Percentiles rank a stretch among this genome's conserved stretches.
phyloP scores from a whole-genome alignment of 2,329 filamentous ascomycete genomes.

The Pestalotiopsis sp. region DNA sequence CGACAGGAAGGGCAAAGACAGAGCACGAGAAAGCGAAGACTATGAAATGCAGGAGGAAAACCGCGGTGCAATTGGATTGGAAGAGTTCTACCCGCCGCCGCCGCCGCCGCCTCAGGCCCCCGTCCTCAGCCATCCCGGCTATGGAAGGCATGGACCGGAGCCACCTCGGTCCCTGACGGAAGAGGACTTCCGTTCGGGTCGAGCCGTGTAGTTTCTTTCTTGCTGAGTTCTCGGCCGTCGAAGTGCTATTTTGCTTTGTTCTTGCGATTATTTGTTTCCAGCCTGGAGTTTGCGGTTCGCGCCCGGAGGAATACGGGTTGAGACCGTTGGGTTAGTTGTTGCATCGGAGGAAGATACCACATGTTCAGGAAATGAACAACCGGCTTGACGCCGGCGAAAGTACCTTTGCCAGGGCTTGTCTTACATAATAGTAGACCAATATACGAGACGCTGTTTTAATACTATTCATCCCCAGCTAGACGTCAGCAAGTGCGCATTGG shows the following conservation, averaged over 20 bases:
- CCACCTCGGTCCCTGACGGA: constrained; percentile 7
- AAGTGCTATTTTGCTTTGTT: background rate
- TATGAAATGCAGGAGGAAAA: constrained; percentile 55
- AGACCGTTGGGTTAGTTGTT: background rate
- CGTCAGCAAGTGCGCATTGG: too few relatives aligned
- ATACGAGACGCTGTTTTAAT: too few relatives aligned
- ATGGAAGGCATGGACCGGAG: constrained; percentile 38
- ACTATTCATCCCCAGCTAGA: too few relatives aligned
- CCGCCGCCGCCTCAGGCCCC: constrained; percentile 37
- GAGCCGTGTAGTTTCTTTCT: background rate
- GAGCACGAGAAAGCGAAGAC: constrained; percentile 17
- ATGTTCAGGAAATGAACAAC: too few relatives aligned
- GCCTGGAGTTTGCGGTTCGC: constrained; percentile 2
- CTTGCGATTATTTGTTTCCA: background rate
- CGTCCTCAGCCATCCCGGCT: constrained; percentile 48
- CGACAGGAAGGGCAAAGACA: constrained; percentile 46
- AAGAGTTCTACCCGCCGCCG: constrained; percentile 17
- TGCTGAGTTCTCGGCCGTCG: background rate
- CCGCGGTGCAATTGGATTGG: constrained; percentile 31
- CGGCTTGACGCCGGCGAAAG: too few relatives aligned
- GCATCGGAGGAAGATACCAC: too few relatives aligned
- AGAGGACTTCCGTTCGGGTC: constrained; percentile 6
- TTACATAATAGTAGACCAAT: too few relatives aligned
- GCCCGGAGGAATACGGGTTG: background rate
- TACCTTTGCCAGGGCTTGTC: too few relatives aligned